Percentiles rank a stretch among this genome's conserved stretches.
phyloP scores from a whole-genome alignment of 208 protist genomes.

The Phytomonas sp. region DNA sequence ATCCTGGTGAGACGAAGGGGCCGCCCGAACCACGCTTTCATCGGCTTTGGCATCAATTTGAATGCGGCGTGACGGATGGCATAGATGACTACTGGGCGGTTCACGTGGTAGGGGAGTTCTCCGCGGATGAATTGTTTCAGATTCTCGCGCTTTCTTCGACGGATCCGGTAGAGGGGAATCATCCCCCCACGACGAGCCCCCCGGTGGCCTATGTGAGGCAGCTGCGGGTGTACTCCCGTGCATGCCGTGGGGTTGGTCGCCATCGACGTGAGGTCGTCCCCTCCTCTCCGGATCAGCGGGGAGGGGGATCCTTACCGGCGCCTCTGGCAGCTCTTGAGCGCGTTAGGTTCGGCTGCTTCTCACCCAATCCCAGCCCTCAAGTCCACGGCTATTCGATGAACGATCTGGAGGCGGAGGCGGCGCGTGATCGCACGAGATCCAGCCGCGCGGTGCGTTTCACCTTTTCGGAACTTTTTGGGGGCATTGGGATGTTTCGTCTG shows the following conservation, averaged over 20 bases:
- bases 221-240: constrained; percentile 37
- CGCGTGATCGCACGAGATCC: not conserved
- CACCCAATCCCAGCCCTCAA: not conserved
- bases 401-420: not conserved
- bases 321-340: not conserved
- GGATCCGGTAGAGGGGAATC: not conserved
- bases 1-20: not conserved
- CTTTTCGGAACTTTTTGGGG: constrained; percentile 85
- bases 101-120: constrained; percentile 14
- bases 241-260: constrained; percentile 27
- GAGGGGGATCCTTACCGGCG: not conserved
- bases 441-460: constrained; percentile 27
- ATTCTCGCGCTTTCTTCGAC: constrained; percentile 1
- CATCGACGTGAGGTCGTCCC: constrained; percentile 16
- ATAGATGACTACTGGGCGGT: constrained; percentile 18
- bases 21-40: not conserved
- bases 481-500: constrained; percentile 79
- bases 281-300: not conserved
- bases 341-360: not conserved
- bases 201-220: constrained; percentile 30
- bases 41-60: not conserved
- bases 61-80: not conserved
- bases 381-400: not conserved
- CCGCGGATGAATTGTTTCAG: constrained; percentile 5
- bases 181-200: not conserved